Evolutionary conservation across 768 basidiomycete species (phyloP).

Genomic region (Rhodotorula babjevae): DNA sequence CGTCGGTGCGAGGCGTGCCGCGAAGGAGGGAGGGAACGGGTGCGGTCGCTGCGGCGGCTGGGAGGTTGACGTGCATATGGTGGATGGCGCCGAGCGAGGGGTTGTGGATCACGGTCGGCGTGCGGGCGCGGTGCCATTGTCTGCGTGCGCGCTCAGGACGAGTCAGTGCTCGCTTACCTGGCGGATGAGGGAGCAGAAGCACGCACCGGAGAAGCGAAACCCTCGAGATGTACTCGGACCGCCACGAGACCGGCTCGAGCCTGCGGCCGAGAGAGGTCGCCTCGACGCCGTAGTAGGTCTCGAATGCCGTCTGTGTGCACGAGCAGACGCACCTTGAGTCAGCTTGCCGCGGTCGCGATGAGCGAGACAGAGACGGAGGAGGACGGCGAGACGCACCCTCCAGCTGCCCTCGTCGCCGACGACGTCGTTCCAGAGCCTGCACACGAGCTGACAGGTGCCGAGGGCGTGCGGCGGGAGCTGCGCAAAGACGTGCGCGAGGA

Average conservation of each 20-base stretch:
- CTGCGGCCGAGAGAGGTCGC: conserved; percentile 10
- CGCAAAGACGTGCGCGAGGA: conserved; percentile 33
- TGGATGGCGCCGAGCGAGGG: conserved; percentile 29
- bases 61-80: conserved; percentile 13
- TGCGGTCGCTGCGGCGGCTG: background rate
- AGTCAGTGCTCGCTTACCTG: too few species aligned
- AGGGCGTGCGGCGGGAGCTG: conserved; percentile 25
- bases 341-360: too few species aligned
- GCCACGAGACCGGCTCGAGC: conserved; percentile 21
- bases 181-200: background rate
- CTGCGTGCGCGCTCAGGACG: too few species aligned
- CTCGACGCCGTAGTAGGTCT: conserved; percentile 22
- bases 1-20: background rate
- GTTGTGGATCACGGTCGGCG: conserved; percentile 6
- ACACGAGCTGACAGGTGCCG: conserved; percentile 22
- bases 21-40: background rate
- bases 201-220: conserved; percentile 17
- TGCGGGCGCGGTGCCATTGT: conserved; percentile 25
- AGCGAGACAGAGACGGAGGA: too few species aligned
- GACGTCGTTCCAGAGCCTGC: conserved; percentile 15
- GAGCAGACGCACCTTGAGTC: too few species aligned
- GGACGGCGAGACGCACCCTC: conserved; percentile 16
- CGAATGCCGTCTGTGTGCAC: conserved; percentile 19
- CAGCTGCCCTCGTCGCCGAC: conserved; percentile 28
- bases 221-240: conserved; percentile 29